Conservation (phyloP, 1,139 yeast genomes). For the Blastobotrys apis region DNA sequence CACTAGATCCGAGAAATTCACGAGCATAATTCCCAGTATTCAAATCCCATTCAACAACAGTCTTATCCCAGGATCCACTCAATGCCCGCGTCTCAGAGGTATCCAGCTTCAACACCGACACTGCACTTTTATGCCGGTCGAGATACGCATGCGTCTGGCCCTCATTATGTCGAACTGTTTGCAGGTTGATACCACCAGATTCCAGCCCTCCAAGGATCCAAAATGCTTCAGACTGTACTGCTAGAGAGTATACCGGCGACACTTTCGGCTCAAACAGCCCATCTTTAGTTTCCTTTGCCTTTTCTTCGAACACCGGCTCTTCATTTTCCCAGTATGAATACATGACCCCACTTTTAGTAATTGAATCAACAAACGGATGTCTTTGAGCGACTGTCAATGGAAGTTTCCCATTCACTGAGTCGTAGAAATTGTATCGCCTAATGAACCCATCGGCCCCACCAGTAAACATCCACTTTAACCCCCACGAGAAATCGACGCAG, state of each 20-base stretch:
- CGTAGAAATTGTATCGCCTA: constrained; percentile 79
- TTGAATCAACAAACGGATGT: constrained; percentile 82
- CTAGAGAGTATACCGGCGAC: constrained; percentile 85
- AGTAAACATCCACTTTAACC: constrained; percentile 82
- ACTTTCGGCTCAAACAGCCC: constrained; percentile 39
- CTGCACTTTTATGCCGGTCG: constrained; percentile 65
- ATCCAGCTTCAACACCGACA: constrained; percentile 65
- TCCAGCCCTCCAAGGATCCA: constrained; percentile 84
- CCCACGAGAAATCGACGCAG: constrained; percentile 71
- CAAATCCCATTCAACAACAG: constrained; percentile 73
- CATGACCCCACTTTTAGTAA: constrained; percentile 76
- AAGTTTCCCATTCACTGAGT: constrained; percentile 82
- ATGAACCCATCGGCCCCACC: constrained; percentile 98
- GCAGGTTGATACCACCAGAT: constrained; percentile 81
- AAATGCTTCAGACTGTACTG: constrained; percentile 73
- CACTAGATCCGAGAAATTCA: constrained; percentile 49
- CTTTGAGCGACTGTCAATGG: constrained; percentile 88
- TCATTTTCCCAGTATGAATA: constrained; percentile 95
- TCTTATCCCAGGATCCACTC: constrained; percentile 89
- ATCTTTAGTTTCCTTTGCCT: constrained; percentile 43
- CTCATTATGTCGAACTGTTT: constrained; percentile 77
- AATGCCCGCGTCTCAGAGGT: constrained; percentile 56
- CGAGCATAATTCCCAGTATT: constrained; percentile 58
- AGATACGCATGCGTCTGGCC: constrained; percentile 80
- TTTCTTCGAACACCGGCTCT: constrained; percentile 58